Evolutionary conservation across 2,329 filamentous ascomycete genomes (phyloP).

Genomic region (Cercospora beticola): DNA sequence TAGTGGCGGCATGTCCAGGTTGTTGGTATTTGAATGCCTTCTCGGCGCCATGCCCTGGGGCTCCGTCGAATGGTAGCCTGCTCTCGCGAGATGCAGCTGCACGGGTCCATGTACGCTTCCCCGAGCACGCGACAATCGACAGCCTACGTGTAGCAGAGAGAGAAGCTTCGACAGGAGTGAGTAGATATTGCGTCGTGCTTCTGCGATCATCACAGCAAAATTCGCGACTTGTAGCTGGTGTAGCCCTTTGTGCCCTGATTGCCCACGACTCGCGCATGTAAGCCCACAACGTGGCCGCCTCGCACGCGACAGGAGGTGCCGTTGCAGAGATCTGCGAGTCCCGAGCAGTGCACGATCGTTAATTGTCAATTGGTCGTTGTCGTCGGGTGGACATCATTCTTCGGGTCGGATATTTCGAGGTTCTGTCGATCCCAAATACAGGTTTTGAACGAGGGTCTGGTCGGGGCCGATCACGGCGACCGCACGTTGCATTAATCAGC

Average conservation of each 20-base stretch:
- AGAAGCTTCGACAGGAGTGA: not conserved
- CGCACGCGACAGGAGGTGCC: conserved; percentile 3
- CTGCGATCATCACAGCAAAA: not conserved
- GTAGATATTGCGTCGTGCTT: not conserved
- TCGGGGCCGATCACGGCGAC: not conserved
- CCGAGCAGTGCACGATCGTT: conserved; percentile 22
- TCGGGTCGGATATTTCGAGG: not conserved
- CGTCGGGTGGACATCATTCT: not conserved
- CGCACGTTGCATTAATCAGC: not conserved
- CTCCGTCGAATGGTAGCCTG: not conserved
- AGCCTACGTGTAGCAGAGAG: not conserved
- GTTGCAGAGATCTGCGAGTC: not conserved
- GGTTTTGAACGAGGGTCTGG: not conserved
- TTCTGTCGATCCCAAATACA: not conserved
- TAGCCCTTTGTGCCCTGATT: not conserved
- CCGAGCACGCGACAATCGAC: not conserved
- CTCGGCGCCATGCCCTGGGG: not conserved
- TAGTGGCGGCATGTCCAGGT: conserved; percentile 35
- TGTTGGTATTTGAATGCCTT: not conserved
- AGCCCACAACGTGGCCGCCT: not conserved
- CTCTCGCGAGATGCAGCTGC: not conserved
- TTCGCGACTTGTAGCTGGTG: not conserved
- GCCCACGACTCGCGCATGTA: not conserved
- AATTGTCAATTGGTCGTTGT: not conserved
- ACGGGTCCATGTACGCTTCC: not conserved